Percentiles rank a stretch among this genome's conserved stretches.
Conservation (phyloP, 768 basidiomycete genomes). For the Coprinopsis cinerea region DNA sequence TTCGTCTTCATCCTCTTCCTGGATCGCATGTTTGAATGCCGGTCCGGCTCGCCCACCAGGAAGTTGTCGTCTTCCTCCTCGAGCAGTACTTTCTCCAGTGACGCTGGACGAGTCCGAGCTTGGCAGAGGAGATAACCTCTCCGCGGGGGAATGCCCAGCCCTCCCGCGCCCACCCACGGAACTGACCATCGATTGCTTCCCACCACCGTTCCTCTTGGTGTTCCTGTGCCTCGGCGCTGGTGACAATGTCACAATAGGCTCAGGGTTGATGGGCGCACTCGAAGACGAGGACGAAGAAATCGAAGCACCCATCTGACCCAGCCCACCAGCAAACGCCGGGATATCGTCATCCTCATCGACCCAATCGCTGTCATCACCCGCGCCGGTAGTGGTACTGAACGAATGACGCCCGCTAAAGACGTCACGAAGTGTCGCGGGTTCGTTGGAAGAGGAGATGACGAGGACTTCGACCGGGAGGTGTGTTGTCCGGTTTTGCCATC, state of each 20-base stretch:
- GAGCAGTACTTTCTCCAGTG: slow-evolving; percentile 36
- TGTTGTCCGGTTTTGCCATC: slow-evolving; percentile 67
- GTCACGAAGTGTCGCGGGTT: slow-evolving; percentile 56
- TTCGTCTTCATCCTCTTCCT: slow-evolving; percentile 84
- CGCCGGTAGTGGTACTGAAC: slow-evolving; percentile 35
- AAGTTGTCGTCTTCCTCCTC: slow-evolving; percentile 61
- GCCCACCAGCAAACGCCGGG: slow-evolving; percentile 66
- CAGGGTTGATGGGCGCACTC: slow-evolving; percentile 27
- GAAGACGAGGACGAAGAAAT: slow-evolving; percentile 24
- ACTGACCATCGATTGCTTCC: slow-evolving; percentile 4
- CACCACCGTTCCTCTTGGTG: slow-evolving; percentile 29
- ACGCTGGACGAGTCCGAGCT: too few species aligned
- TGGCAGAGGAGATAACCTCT: slow-evolving; percentile 58
- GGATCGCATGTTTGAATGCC: slow-evolving; percentile 66
- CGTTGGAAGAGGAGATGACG: slow-evolving; percentile 53
- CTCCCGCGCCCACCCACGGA: slow-evolving; percentile 33
- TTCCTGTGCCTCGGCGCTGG: slow-evolving; percentile 46
- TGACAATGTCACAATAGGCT: slow-evolving; percentile 36
- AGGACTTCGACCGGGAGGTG: slow-evolving; percentile 75
- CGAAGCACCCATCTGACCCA: slow-evolving; percentile 56
- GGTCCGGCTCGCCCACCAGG: slow-evolving; percentile 64
- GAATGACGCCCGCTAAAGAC: slow-evolving; percentile 73
- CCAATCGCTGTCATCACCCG: slow-evolving; percentile 81
- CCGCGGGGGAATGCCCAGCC: slow-evolving; percentile 53
- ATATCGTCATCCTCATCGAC: slow-evolving; percentile 83